Conservation (phyloP, 2,329 filamentous ascomycete species). For the Apiospora arundinis region DNA sequence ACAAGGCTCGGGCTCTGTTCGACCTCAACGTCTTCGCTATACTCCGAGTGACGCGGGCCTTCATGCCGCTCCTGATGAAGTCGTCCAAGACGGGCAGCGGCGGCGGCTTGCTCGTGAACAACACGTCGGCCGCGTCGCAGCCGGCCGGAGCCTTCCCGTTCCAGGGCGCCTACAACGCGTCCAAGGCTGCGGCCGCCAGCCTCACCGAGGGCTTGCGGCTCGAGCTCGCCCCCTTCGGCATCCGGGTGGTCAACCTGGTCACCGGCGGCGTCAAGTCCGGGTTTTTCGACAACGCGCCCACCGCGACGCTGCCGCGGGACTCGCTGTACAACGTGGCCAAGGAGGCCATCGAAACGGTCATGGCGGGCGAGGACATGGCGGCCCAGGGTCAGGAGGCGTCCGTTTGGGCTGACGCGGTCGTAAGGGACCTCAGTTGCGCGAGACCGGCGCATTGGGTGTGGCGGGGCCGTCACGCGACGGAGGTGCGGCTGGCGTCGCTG, state of each 20-base stretch:
- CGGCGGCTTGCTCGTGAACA: constrained; percentile 32
- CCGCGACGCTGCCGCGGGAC: constrained; percentile 27
- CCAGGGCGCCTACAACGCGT: constrained; percentile 29
- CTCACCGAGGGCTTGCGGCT: constrained; percentile 39
- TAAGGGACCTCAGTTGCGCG: neutral
- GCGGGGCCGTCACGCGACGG: neutral
- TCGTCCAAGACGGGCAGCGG: neutral
- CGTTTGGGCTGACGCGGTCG: neutral
- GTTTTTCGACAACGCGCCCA: constrained; percentile 31
- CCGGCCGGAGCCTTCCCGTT: constrained; percentile 14
- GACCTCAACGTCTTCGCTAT: constrained; percentile 20
- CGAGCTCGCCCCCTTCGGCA: constrained; percentile 39
- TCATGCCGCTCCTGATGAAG: constrained; percentile 17
- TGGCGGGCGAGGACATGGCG: neutral
- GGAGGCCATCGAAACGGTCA: neutral
- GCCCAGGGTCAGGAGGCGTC: neutral
- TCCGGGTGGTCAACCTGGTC: constrained; percentile 35
- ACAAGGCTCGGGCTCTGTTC: constrained; percentile 16
- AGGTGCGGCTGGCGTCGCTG: neutral
- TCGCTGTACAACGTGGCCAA: neutral
- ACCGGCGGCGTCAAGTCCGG: constrained; percentile 19
- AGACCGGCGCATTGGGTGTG: neutral
- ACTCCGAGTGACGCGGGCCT: constrained; percentile 21
- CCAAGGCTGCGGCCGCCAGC: constrained; percentile 38
- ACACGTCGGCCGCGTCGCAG: constrained; percentile 30